Evolutionary conservation across 225 moss, liverwort and hornwort species (phyloP), one percentile per base, ranked within the genome.

Genomic region (Lunularia cruciata): DNA sequence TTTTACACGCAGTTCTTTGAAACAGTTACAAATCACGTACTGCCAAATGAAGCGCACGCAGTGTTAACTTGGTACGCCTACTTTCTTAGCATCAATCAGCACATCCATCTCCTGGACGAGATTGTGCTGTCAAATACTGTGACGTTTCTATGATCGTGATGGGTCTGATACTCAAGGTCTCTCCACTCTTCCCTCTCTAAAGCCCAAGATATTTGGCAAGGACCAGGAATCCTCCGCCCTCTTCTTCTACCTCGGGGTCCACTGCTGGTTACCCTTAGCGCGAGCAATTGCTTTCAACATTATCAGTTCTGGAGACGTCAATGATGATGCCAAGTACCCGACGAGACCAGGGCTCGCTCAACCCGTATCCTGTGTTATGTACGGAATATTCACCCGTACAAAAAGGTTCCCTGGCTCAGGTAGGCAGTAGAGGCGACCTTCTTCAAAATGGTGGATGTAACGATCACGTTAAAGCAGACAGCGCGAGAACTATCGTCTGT

Each of bases 321-420:
- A 55, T 55, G 55, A 55, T 55, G 55, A 55, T 55, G 55, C 28
- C 10, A 4, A 55, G 55, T 55, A 55, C 26, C 55, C 22, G 55
- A 10, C 13, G 27, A 27, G 55, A 55, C 55, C 3, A 55, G 13
- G 55, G 27, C 55, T 55, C 55, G 55, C 30, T 55, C 55, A 55
- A 55, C 30, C 30, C 55, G 55, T 10, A 4, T 55, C 30, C 28
- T 30, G 55, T 55, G 26, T 55, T 55, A 55, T 55, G 28, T 55
- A 28, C 27, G 30, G 55, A 31, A 55, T 27, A 55, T n/a, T 55
- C 30, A 55, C 7, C 30, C 55, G 27, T 55, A 55, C 30, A 14
- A 23, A 31, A 55, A 55, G n/a, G n/a, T 55, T 28, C 55, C 14
- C 30, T 55, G 55, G 55, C 55, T 27, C 55, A 1, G 28, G 30